Evolutionary conservation across 1,139 yeast species (phyloP).

Genomic region (Candida tropicalis): DNA sequence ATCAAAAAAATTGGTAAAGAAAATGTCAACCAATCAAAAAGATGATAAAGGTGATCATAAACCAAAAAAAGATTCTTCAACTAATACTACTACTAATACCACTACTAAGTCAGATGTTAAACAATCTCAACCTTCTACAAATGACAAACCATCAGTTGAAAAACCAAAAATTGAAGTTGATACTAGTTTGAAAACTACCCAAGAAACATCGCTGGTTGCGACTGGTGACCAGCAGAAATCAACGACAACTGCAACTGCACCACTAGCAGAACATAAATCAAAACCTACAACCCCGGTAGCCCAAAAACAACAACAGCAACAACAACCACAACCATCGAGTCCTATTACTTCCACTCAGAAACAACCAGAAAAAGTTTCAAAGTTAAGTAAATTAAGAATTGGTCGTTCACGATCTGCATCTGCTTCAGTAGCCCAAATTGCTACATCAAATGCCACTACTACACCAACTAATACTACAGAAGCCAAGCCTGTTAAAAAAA

Average conservation of each 20-base stretch:
- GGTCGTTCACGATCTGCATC: slow-evolving; percentile 38
- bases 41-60: neutral
- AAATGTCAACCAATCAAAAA: slow-evolving; percentile 24
- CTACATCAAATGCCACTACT: neutral
- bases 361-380: slow-evolving; percentile 17
- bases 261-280: no score
- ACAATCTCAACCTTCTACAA: neutral
- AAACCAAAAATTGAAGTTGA: neutral
- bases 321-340: slow-evolving; percentile 2
- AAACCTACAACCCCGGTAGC: slow-evolving; percentile 4
- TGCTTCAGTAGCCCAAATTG: slow-evolving; percentile 20
- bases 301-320: slow-evolving; percentile 7
- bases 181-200: neutral
- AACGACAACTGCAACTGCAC: no score
- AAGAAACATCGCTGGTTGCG: neutral
- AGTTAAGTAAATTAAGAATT: slow-evolving; percentile 27
- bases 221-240: no score
- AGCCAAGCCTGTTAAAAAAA: slow-evolving; percentile 15
- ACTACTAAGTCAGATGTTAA: neutral
- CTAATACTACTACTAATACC: no score
- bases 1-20: slow-evolving; percentile 56
- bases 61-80: neutral
- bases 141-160: neutral
- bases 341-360: slow-evolving; percentile 1
- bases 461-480: slow-evolving; percentile 14